These are phyloP conservation scores for Fusarium pininemorale DNA, from an alignment of 2,329 filamentous ascomycete genomes.

Conservation along the genomic window DNA sequence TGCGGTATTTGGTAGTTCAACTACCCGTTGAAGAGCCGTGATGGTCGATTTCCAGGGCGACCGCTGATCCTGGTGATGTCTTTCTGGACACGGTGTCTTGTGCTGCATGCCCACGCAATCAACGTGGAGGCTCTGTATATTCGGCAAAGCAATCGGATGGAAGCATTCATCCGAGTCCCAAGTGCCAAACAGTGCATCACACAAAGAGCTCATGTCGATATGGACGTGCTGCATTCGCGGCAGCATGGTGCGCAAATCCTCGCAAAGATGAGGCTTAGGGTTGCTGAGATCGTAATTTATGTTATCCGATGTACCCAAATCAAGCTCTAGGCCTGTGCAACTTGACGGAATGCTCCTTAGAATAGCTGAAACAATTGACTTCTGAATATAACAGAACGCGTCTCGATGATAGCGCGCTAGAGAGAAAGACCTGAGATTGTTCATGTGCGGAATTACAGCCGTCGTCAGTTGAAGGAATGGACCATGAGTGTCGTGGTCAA, in stretches of 20 bases:
- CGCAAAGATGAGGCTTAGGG: background rate
- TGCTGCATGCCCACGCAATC: background rate
- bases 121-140: background rate
- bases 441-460: background rate
- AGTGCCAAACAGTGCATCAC: background rate
- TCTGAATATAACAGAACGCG: fast-evolving
- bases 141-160: background rate
- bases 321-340: background rate
- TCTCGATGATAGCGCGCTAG: background rate
- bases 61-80: fast-evolving
- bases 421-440: background rate
- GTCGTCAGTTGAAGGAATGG: background rate
- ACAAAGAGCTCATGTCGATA: background rate
- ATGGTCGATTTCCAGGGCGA: background rate
- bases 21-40: background rate
- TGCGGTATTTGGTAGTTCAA: background rate
- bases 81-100: background rate
- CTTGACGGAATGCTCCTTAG: background rate
- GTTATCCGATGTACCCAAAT: background rate
- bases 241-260: background rate
- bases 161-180: background rate
- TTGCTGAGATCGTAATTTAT: background rate
- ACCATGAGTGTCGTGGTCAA: fast-evolving
- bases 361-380: background rate
- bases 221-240: conserved; percentile 2